Evolutionary conservation across 2,329 filamentous ascomycete species (phyloP).

Genomic region (Aspergillus phoenicis): DNA sequence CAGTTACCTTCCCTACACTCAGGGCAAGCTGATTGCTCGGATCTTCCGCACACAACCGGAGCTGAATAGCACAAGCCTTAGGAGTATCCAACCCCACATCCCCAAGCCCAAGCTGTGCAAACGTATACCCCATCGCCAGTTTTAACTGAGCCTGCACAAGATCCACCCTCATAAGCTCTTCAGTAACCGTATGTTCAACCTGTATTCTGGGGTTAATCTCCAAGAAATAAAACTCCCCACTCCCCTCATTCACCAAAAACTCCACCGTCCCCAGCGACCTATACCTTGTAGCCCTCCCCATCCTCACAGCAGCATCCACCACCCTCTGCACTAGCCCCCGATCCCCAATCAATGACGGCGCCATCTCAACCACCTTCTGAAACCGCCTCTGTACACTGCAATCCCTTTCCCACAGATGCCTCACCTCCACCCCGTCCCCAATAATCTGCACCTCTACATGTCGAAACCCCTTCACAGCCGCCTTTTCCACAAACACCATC

Average conservation of each 20-base stretch:
- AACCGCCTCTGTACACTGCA: conserved; percentile 63
- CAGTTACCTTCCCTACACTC: conserved; percentile 61
- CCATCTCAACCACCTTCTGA: conserved; percentile 64
- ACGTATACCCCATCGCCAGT: conserved; percentile 54
- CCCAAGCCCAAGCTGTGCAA: conserved; percentile 42
- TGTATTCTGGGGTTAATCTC: conserved; percentile 64
- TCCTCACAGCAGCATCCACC: conserved; percentile 55
- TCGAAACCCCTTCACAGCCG: conserved; percentile 61
- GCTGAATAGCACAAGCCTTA: conserved; percentile 50
- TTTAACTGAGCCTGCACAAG: conserved; percentile 59
- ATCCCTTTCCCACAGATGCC: conserved; percentile 63
- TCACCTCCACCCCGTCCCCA: conserved; percentile 57
- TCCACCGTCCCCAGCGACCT: conserved; percentile 66
- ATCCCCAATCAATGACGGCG: conserved; percentile 55
- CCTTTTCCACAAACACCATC: conserved; percentile 64
- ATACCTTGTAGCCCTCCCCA: conserved; percentile 52
- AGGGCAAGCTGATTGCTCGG: conserved; percentile 56
- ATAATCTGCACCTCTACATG: conserved; percentile 65
- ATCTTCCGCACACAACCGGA: conserved; percentile 62
- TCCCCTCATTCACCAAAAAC: conserved; percentile 59
- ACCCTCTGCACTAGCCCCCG: conserved; percentile 52
- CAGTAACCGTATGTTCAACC: conserved; percentile 65
- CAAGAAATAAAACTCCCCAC: conserved; percentile 58
- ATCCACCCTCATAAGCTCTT: conserved; percentile 57
- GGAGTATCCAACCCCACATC: conserved; percentile 13